Percentiles rank a stretch among this genome's conserved stretches.
These are phyloP conservation scores for Phytophthora ramorum DNA, from an alignment of 352 stramenopile species.

Conservation along the genomic window DNA sequence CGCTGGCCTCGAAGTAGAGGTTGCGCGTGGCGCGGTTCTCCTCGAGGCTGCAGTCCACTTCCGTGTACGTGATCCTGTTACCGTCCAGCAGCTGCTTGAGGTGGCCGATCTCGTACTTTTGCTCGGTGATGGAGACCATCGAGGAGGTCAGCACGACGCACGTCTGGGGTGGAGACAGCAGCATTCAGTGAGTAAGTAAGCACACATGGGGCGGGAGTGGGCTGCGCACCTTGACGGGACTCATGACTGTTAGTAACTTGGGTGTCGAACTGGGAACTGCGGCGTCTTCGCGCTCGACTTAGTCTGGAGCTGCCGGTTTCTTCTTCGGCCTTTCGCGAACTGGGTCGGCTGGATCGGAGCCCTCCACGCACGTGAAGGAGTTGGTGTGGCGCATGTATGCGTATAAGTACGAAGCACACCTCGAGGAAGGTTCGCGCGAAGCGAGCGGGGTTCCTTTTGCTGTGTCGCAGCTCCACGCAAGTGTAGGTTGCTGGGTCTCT, in stretches of 20 bases:
- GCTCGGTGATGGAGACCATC: constrained; percentile 74
- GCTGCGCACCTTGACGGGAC: constrained; percentile 36
- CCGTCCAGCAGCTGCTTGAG: constrained; percentile 75
- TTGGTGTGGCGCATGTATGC: constrained; percentile 14
- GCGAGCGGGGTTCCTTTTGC: constrained; percentile 1
- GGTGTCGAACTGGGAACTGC: constrained; percentile 4
- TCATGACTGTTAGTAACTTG: constrained; percentile 33
- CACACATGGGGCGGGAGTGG: not conserved
- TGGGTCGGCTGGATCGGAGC: constrained; percentile 36
- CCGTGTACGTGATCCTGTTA: constrained; percentile 74
- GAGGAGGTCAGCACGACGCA: constrained; percentile 83
- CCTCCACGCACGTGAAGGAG: constrained; percentile 19
- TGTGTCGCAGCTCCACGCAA: constrained; percentile 32
- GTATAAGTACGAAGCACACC: constrained; percentile 23
- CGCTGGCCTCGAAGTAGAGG: constrained; percentile 79
- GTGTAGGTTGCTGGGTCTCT: constrained; percentile 21
- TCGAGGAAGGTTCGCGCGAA: constrained; percentile 21
- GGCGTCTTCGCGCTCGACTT: too few species aligned
- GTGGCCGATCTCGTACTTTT: constrained; percentile 81
- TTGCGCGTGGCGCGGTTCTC: constrained; percentile 81
- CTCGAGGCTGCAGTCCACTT: constrained; percentile 84
- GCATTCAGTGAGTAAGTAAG: not conserved
- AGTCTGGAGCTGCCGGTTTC: constrained; percentile 3
- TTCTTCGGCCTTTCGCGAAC: constrained; percentile 27
- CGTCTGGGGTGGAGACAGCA: constrained; percentile 19